A percentile compares a stretch with the other conserved stretches of the same genome.
These are phyloP conservation scores for Aspergillus ellipticus DNA, from an alignment of 495 filamentous ascomycete genomes.

Conservation along the genomic window DNA sequence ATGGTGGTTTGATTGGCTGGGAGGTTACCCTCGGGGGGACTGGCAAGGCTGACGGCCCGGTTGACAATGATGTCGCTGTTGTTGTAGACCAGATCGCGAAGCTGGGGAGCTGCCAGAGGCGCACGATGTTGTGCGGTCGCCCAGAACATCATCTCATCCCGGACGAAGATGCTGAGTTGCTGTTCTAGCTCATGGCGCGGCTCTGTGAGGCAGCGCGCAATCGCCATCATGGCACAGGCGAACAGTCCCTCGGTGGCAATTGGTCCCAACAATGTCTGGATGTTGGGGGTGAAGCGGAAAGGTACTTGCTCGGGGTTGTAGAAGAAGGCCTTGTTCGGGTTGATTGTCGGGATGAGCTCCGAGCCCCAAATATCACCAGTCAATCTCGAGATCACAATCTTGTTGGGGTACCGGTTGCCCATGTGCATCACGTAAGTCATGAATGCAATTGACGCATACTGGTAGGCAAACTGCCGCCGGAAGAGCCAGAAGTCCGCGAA, in stretches of 20 bases:
- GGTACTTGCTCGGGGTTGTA: constrained; percentile 91
- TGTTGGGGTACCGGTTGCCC: constrained; percentile 88
- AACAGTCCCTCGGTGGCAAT: constrained; percentile 95
- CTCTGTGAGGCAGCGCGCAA: constrained; percentile 92
- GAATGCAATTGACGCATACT: constrained; percentile 93
- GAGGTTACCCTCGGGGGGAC: constrained; percentile 59
- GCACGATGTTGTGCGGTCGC: constrained; percentile 75
- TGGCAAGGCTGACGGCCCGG: constrained; percentile 75
- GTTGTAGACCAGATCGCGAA: constrained; percentile 80
- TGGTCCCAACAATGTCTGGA: constrained; percentile 93
- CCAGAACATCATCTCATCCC: constrained; percentile 98
- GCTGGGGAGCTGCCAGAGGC: constrained; percentile 60
- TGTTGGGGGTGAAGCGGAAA: constrained; percentile 94
- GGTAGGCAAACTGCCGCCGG: constrained; percentile 91
- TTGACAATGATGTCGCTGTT: constrained; percentile 92
- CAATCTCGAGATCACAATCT: constrained; percentile 83
- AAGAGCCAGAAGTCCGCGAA: constrained; percentile 97
- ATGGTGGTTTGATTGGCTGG: constrained; percentile 96
- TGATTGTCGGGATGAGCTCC: constrained; percentile 83
- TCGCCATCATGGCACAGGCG: constrained; percentile 86
- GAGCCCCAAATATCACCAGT: constrained; percentile 96
- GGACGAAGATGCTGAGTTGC: constrained; percentile 86
- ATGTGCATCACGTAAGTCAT: constrained; percentile 99
- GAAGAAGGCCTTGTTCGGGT: constrained; percentile 77
- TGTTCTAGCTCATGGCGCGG: constrained; percentile 86